Evolutionary conservation across 176 grass and related monocot genomes (phyloP).

Genomic region (Oryza nivara): DNA sequence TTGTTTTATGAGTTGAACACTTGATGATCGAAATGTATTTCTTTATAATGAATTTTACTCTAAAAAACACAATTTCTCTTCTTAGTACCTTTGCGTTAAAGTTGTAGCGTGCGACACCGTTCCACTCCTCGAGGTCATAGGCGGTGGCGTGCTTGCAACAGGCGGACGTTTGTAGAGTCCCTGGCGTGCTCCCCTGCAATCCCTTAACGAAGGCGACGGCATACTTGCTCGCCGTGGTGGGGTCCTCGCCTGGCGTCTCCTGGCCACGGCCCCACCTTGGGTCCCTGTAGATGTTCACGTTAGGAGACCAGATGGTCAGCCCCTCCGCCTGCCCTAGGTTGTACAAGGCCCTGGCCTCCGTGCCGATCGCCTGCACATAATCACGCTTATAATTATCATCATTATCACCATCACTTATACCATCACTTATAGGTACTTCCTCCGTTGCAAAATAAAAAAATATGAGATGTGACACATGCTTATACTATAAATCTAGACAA

Average conservation of each 20-base stretch:
- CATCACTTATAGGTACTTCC: neutral
- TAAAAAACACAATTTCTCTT: too few species aligned
- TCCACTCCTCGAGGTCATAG: conserved; percentile 82
- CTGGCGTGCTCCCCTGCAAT: conserved; percentile 47
- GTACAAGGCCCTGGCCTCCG: conserved; percentile 44
- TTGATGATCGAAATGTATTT: too few species aligned
- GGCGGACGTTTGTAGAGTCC: conserved; percentile 57
- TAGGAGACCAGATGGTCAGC: conserved; percentile 73
- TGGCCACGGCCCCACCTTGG: conserved; percentile 81
- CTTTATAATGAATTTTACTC: too few species aligned
- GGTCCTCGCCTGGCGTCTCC: conserved; percentile 89
- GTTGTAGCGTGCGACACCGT: conserved; percentile 48
- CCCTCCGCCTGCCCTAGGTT: conserved; percentile 69
- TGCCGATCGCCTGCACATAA: conserved; percentile 39
- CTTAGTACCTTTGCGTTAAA: conserved; percentile 42
- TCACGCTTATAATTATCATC: neutral
- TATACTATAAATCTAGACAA: too few species aligned
- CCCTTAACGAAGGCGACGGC: conserved; percentile 65
- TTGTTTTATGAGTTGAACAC: neutral
- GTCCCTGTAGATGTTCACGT: conserved; percentile 81
- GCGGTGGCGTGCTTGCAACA: conserved; percentile 92
- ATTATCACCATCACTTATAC: neutral
- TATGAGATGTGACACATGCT: too few species aligned
- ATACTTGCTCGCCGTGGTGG: conserved; percentile 50
- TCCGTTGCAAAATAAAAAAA: too few species aligned